Conservation (phyloP, 2,329 filamentous ascomycete species). For the Coniosporium tulheliwenetii region DNA sequence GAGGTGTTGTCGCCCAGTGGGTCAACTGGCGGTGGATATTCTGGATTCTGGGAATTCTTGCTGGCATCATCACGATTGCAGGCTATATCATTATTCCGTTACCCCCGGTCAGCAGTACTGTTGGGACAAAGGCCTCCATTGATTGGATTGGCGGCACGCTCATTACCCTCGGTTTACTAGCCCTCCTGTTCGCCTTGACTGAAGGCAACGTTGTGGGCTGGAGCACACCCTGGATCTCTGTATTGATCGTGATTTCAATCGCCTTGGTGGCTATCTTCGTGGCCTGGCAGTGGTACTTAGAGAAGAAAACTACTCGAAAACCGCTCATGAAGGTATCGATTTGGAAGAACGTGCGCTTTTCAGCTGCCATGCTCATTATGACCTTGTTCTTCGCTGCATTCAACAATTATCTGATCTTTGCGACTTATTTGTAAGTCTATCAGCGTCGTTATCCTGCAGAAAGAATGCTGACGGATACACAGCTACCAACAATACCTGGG, state of each 20-base stretch:
- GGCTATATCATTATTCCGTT: constrained; percentile 45
- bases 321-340: constrained; percentile 54
- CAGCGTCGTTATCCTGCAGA: no score
- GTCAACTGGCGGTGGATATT: constrained; percentile 53
- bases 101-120: constrained; percentile 16
- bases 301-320: constrained; percentile 31
- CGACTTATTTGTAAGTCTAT: constrained; percentile 41
- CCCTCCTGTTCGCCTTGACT: constrained; percentile 50
- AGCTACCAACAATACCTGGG: constrained; percentile 50
- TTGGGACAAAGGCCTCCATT: constrained; percentile 28
- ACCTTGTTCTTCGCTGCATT: constrained; percentile 51
- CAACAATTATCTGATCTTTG: constrained; percentile 51
- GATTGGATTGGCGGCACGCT: constrained; percentile 53
- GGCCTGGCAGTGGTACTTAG: constrained; percentile 45
- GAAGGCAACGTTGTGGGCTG: constrained; percentile 57
- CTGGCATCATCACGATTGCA: constrained; percentile 38
- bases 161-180: constrained; percentile 45
- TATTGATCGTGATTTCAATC: constrained; percentile 42
- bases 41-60: constrained; percentile 46
- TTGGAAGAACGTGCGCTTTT: constrained; percentile 44
- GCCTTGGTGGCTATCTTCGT: constrained; percentile 41
- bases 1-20: constrained; percentile 48
- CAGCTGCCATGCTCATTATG: constrained; percentile 49
- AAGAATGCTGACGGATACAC: background rate
- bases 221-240: constrained; percentile 45